Evolutionary conservation across 768 basidiomycete species (phyloP).

Genomic region (Crucibulum laeve): DNA sequence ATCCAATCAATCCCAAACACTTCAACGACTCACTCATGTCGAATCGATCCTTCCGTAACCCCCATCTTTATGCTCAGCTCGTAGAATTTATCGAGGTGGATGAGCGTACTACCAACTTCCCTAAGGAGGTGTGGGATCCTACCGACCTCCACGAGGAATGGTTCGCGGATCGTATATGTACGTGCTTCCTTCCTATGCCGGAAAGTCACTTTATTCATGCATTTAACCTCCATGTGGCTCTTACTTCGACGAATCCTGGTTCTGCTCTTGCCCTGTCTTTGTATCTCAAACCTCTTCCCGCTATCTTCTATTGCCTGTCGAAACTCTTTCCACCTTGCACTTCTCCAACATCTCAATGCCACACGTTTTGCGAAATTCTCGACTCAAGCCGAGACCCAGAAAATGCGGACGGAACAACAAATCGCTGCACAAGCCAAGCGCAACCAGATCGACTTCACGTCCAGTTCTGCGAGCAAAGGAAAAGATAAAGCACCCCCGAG

Average conservation of each 20-base stretch:
- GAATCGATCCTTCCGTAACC: conserved; percentile 91
- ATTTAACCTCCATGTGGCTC: conserved; percentile 21
- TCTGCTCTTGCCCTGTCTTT: no score
- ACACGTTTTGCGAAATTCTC: no score
- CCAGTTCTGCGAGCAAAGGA: conserved; percentile 12
- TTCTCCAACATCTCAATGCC: conserved; percentile 16
- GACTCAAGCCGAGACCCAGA: conserved; percentile 58
- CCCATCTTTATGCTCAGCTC: conserved; percentile 91
- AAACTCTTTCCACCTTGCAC: conserved; percentile 10
- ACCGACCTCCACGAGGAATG: conserved; percentile 60
- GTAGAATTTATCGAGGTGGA: conserved; percentile 93
- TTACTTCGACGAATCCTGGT: conserved; percentile 4
- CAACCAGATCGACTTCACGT: conserved; percentile 58
- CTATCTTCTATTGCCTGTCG: not conserved
- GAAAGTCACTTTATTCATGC: not conserved
- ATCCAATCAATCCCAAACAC: conserved; percentile 64
- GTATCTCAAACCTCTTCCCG: no score
- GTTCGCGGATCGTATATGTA: conserved; percentile 78
- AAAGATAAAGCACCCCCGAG: conserved; percentile 10
- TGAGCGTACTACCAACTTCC: conserved; percentile 84
- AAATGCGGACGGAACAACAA: conserved; percentile 58
- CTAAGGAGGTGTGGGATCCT: conserved; percentile 70
- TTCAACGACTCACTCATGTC: conserved; percentile 96
- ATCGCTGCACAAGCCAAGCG: conserved; percentile 52
- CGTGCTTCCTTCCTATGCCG: conserved; percentile 22